A percentile compares a stretch with the other conserved stretches of the same genome.
Evolutionary conservation across 257 asterid genomes (phyloP).

Genomic region (Fraxinus quadrangulata): DNA sequence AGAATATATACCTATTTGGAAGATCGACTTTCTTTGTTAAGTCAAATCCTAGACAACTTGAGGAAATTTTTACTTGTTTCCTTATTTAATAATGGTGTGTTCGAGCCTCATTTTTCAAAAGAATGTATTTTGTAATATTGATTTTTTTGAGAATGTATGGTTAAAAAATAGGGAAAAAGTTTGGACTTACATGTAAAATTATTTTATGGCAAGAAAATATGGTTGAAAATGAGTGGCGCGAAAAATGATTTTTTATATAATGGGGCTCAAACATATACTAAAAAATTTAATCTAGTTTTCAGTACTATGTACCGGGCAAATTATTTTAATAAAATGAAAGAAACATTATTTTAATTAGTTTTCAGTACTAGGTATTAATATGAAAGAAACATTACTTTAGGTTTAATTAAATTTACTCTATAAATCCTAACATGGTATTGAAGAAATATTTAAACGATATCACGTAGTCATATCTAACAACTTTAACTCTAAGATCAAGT

Average conservation of each 20-base stretch:
- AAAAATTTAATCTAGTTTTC: not conserved
- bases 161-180: too few species aligned
- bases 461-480: not conserved
- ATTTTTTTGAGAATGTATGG: too few species aligned
- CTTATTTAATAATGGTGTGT: not conserved
- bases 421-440: too few species aligned
- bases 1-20: not conserved
- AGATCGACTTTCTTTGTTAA: not conserved
- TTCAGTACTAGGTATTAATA: not conserved
- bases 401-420: too few species aligned
- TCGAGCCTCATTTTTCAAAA: too few species aligned
- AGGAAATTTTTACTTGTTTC: not conserved
- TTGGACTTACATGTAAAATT: too few species aligned
- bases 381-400: not conserved
- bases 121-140: too few species aligned
- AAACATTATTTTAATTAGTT: not conserved
- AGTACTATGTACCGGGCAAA: not conserved
- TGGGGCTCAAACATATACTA: too few species aligned
- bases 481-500: not conserved
- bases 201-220: too few species aligned
- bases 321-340: not conserved
- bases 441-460: too few species aligned
- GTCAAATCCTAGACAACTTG: not conserved
- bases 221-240: too few species aligned
- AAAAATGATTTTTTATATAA: too few species aligned